A percentile compares a stretch with the other conserved stretches of the same genome.
Evolutionary conservation across 345 rosid genomes (phyloP).

Genomic region (Boechera divaricarpa): DNA sequence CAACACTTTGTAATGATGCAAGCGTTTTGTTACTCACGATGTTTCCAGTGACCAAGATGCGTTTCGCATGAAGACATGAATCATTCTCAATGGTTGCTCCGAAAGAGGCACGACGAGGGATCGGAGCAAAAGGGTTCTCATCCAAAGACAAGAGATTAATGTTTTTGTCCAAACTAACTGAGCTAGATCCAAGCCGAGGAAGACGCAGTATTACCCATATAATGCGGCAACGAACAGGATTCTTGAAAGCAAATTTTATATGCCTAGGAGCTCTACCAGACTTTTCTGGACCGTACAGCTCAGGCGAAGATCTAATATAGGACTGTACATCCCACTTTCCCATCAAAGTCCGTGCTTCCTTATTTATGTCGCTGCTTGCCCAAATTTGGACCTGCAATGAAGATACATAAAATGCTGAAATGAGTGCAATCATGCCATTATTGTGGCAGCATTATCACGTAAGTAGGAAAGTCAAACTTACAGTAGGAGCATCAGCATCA

Average conservation of each 20-base stretch:
- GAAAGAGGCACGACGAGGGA: slow-evolving; percentile 75
- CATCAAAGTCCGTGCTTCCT: slow-evolving; percentile 79
- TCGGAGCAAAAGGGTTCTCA: slow-evolving; percentile 87
- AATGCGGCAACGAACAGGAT: slow-evolving; percentile 83
- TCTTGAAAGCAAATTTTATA: slow-evolving; percentile 73
- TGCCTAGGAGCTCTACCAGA: slow-evolving; percentile 72
- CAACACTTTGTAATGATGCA: slow-evolving; percentile 54
- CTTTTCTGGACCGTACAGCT: slow-evolving; percentile 76
- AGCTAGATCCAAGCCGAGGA: slow-evolving; percentile 82
- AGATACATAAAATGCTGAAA: slow-evolving; percentile 24
- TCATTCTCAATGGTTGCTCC: slow-evolving; percentile 73
- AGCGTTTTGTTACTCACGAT: slow-evolving; percentile 54
- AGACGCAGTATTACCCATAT: slow-evolving; percentile 83
- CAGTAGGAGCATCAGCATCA: slow-evolving; percentile 74
- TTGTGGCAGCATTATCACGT: slow-evolving; percentile 3
- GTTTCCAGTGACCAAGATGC: slow-evolving; percentile 75
- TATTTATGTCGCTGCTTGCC: slow-evolving; percentile 85
- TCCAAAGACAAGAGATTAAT: slow-evolving; percentile 77
- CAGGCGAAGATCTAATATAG: slow-evolving; percentile 67
- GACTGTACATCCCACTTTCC: slow-evolving; percentile 97
- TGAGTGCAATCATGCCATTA: slow-evolving; percentile 21
- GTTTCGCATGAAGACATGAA: slow-evolving; percentile 88
- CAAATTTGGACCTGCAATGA: slow-evolving; percentile 82
- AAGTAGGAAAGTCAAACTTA: slow-evolving; percentile 48
- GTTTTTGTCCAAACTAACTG: slow-evolving; percentile 72